phyloP scores from a whole-genome alignment of 108 stramenopile genomes.

The Skeletonema potamos region DNA sequence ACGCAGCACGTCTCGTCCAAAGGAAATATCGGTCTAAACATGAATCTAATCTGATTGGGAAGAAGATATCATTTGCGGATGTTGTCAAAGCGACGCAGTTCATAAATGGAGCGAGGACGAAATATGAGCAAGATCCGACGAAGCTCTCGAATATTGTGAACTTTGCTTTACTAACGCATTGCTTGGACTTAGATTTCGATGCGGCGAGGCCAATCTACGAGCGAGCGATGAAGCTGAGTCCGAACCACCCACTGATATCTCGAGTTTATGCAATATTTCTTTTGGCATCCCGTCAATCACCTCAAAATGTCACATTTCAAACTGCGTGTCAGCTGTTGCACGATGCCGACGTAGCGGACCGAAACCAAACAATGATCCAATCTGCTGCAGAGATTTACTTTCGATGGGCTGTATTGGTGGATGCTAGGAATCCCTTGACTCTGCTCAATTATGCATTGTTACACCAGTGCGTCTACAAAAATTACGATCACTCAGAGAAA shows the following conservation, averaged over 20 bases:
- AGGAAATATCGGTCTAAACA: constrained; percentile 45
- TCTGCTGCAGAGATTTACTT: constrained; percentile 52
- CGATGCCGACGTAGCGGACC: constrained; percentile 47
- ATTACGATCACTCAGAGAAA: constrained; percentile 56
- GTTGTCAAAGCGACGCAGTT: constrained; percentile 51
- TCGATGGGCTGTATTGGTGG: constrained; percentile 51
- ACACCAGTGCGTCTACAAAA: constrained; percentile 51
- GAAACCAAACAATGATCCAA: constrained; percentile 35
- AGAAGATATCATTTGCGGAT: constrained; percentile 29
- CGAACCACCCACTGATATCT: constrained; percentile 56
- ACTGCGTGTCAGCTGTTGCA: constrained; percentile 44
- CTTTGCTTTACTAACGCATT: constrained; percentile 51
- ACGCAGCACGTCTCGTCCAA: constrained; percentile 54
- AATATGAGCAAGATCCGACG: constrained; percentile 50
- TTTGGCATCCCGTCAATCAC: constrained; percentile 44
- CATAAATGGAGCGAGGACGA: constrained; percentile 40
- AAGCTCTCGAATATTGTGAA: constrained; percentile 63
- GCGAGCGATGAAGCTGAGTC: constrained; percentile 45
- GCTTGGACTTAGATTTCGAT: constrained; percentile 42
- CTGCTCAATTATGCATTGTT: constrained; percentile 59
- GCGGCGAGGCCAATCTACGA: constrained; percentile 51
- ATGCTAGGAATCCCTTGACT: constrained; percentile 49
- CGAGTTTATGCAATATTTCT: constrained; percentile 54
- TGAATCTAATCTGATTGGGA: constrained; percentile 38
- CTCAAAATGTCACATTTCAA: constrained; percentile 35